Evolutionary conservation across 495 filamentous ascomycete species (phyloP), one percentile per base, ranked within the genome.

Genomic region (Xylaria intraflava): DNA sequence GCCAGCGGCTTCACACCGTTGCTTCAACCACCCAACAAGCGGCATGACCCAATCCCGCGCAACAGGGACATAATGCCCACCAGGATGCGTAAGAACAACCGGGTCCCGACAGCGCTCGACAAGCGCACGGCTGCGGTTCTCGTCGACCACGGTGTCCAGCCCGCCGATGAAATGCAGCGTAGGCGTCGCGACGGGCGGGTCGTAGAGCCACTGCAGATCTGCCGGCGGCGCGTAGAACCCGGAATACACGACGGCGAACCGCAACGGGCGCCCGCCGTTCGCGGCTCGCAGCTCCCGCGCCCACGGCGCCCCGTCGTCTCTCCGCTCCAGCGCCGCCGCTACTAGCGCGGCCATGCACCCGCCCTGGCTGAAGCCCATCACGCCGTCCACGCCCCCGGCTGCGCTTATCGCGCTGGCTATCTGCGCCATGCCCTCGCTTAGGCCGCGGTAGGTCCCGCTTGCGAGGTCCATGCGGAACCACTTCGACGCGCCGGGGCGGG

Each of bases 21-120:
- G 81, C 69, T 72, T 78, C 24, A 96, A 78, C 70, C 95, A 98
- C 24, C 75, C 79, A 35, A 84, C 82, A 46, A 92, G 68, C 42
- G 80, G 83, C 72, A 83, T 82, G 35, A 86, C 81, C 79, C 85
- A 95, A 55, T 87, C 83, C 71, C 86, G 85, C 59, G 81, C 79
- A 47, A 86, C 82, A 0, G 93, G 93, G 62, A 98, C 74, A 65
- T 92, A 95, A 69, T 98, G 93, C 0, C 93, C 92, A 12, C 93
- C 93, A 2, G 93, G 92, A 74, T 97, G 93, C 59, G 79, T 83
- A 35, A 95, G 78, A 29, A 90, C 83, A 44, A 67, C 65, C 16
- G 72, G 79, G 12, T 82, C 82, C 47, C 65, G 76, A 69, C 87
- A 95, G 46, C 79, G 75, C 16, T 86, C 80, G 31, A 88, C 77